Base-by-base conservation (phyloP, 768 basidiomycete species). In the Pluteus cervinus region DNA sequence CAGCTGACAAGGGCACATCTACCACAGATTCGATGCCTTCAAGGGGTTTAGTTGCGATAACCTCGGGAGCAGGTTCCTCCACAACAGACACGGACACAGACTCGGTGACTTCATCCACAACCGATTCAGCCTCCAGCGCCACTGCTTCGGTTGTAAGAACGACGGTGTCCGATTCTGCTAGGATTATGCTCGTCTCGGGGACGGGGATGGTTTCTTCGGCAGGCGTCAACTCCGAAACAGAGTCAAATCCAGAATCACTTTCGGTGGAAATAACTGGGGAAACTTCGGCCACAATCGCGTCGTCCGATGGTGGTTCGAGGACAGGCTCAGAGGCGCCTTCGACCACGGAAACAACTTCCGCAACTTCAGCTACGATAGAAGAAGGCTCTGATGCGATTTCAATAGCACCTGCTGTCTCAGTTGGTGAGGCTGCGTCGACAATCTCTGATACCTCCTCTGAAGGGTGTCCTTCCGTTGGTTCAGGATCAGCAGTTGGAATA, bases 321-420 rank as follows among this genome's bases (percentile, higher is more conserved):
- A 40, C 24, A 12, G 41, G 22, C 15, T 44, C 48, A 4, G 42
- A 20, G 7, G 39, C 39, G n/a, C 38, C 44, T 26, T 40, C 40
- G 18, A 39, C 43, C 18, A 16, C 18, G 7, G 39, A 22, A 16
- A 21, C 18, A 6, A 29, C 37, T 14, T 29, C 31, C 5, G 37
- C 39, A n/a, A 33, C 11, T n/a, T n/a, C 17, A n/a, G 32, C 32
- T 11, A n/a, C 7, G 12, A 33, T 14, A 28, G 26, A 14, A 28
- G 26, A n/a, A n/a, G n/a, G n/a, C n/a, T n/a, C n/a, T n/a, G n/a
- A n/a, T n/a, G n/a, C 26, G 14, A 28, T 14, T 28, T 28, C 26
- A 28, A 9, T 14, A 9, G 14, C 26, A 28, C 9, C 26, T 28
- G 26, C 26, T 9, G 26, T 14, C 26, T 28, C 26, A 9, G 9